Evolutionary conservation across 345 rosid species (phyloP).

Genomic region (Hirschfeldia incana): DNA sequence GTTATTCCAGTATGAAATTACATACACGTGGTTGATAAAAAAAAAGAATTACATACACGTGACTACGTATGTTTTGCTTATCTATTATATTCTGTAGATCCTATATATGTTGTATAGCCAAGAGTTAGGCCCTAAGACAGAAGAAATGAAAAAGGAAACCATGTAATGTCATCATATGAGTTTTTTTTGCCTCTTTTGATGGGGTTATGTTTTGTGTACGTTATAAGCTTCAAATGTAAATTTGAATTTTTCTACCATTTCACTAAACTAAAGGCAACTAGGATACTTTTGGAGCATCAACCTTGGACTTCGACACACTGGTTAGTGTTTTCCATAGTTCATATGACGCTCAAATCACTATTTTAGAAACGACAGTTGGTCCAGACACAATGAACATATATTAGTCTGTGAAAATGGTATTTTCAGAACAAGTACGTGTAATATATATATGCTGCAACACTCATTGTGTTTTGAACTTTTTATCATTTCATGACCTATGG

Average conservation of each 20-base stretch:
- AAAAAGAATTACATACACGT: constrained; percentile 34
- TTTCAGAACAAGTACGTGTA: not conserved
- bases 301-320: not conserved
- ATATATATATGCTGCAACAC: not conserved
- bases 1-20: constrained; percentile 75
- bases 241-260: not conserved
- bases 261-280: not conserved
- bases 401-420: not conserved
- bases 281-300: not conserved
- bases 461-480: not conserved
- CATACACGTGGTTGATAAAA: no score
- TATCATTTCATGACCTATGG: not conserved
- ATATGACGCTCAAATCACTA: not conserved
- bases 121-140: constrained; percentile 11
- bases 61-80: constrained; percentile 25
- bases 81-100: not conserved
- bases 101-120: constrained; percentile 17
- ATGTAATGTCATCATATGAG: not conserved
- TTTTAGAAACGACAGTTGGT: not conserved
- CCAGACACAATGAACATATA: not conserved
- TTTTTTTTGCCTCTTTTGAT: constrained; percentile 3
- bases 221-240: constrained; percentile 21
- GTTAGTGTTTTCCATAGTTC: not conserved
- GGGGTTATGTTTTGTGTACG: constrained; percentile 23
- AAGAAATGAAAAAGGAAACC: not conserved